phyloP scores from a whole-genome alignment of 2,329 filamentous ascomycete genomes.

The Emergomyces orientalis region DNA sequence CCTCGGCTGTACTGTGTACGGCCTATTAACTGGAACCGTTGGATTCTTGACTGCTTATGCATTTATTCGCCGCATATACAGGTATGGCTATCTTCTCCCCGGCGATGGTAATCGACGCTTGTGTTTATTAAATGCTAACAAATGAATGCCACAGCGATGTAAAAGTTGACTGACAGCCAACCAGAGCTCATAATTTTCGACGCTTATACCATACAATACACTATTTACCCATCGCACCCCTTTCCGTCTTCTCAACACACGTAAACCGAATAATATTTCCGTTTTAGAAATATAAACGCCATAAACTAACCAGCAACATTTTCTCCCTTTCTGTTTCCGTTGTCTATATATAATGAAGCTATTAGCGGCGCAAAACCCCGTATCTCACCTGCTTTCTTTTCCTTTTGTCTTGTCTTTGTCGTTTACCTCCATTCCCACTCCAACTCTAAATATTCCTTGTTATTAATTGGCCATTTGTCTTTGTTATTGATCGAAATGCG shows the following conservation, averaged over 20 bases:
- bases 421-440: not conserved
- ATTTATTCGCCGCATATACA: conserved; percentile 76
- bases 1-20: conserved; percentile 72
- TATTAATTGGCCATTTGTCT: not conserved
- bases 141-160: conserved; percentile 10
- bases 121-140: not conserved
- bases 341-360: not conserved
- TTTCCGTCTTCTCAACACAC: no score
- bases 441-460: not conserved
- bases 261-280: not conserved
- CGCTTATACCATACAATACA: not conserved
- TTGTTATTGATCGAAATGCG: not conserved
- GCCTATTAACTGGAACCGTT: conserved; percentile 69
- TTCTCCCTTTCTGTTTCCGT: not conserved
- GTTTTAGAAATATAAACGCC: not conserved
- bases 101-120: not conserved
- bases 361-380: not conserved
- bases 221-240: not conserved
- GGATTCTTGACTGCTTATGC: conserved; percentile 77
- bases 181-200: not conserved
- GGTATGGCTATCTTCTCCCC: conserved; percentile 41
- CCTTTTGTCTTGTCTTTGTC: not conserved
- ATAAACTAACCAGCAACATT: not conserved
- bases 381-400: not conserved
- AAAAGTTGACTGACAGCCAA: conserved; percentile 14